Percentiles rank a stretch among this genome's conserved stretches.
phyloP scores from a whole-genome alignment of 352 stramenopile species.

The Pythium phragmiticola region DNA sequence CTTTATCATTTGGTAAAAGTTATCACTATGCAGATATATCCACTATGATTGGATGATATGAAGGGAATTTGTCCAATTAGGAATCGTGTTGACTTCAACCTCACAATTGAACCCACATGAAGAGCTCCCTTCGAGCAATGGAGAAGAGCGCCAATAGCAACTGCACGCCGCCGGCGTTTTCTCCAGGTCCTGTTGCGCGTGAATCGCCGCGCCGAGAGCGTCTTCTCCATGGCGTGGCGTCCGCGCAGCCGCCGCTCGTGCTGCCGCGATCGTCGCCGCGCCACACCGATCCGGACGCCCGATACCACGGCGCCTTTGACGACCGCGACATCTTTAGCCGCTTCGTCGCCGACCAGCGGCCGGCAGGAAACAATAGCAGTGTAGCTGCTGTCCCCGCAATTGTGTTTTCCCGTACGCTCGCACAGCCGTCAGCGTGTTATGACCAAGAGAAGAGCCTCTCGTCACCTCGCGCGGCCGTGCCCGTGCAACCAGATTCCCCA shows the following conservation, averaged over 20 bases:
- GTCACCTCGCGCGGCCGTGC: conserved; percentile 11
- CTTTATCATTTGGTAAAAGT: not conserved
- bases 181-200: not conserved
- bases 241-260: not conserved
- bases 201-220: conserved; percentile 2
- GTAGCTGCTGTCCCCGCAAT: not conserved
- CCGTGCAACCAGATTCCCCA: conserved; percentile 7
- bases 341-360: conserved; percentile 14
- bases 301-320: conserved; percentile 21
- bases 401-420: conserved; percentile 12
- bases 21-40: not conserved
- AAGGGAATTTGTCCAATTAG: conserved; percentile 5
- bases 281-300: conserved; percentile 19
- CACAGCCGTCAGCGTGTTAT: not conserved
- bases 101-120: conserved; percentile 4
- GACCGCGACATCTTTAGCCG: conserved; percentile 30
- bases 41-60: not conserved
- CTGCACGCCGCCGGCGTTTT: not conserved
- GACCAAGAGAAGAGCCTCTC: conserved; percentile 13
- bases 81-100: not conserved
- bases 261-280: conserved; percentile 20
- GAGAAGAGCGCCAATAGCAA: not conserved
- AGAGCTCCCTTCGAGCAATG: not conserved
- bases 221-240: not conserved
- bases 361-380: not conserved